Evolutionary conservation across 345 rosid genomes (phyloP).

Genomic region (Populus alba): DNA sequence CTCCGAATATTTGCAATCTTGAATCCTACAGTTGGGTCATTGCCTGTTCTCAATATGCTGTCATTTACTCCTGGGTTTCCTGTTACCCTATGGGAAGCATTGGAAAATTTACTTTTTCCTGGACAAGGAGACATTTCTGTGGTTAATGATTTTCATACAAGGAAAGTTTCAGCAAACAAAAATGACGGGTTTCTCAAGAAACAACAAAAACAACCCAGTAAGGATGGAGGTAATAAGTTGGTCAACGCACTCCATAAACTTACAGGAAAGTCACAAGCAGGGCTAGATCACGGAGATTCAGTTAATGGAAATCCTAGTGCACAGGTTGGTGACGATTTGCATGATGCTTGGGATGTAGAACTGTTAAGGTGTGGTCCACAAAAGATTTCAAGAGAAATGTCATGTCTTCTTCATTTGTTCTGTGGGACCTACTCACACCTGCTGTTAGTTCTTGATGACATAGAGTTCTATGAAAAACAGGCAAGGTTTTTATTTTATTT

Average conservation of each 20-base stretch:
- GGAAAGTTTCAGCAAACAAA: constrained; percentile 38
- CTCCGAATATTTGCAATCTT: constrained; percentile 66
- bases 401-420: constrained; percentile 80
- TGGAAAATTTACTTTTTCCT: constrained; percentile 56
- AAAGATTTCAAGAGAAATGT: constrained; percentile 63
- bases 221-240: constrained; percentile 71
- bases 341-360: constrained; percentile 73
- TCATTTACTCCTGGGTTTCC: constrained; percentile 86
- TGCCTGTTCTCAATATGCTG: constrained; percentile 86
- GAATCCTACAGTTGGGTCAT: constrained; percentile 60
- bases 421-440: constrained; percentile 86
- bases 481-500: constrained; percentile 31
- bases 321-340: constrained; percentile 39
- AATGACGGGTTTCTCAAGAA: constrained; percentile 36
- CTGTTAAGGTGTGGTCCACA: constrained; percentile 64
- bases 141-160: constrained; percentile 15
- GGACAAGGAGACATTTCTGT: constrained; percentile 21
- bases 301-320: constrained; percentile 36
- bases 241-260: constrained; percentile 63
- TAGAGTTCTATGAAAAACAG: constrained; percentile 97
- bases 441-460: constrained; percentile 95
- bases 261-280: constrained; percentile 66
- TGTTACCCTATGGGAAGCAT: constrained; percentile 57
- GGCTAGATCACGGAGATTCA: constrained; percentile 26
- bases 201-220: constrained; percentile 46